A percentile compares a stretch with the other conserved stretches of the same genome.
Conservation (phyloP, 768 basidiomycete genomes). For the Boletus sp. region DNA sequence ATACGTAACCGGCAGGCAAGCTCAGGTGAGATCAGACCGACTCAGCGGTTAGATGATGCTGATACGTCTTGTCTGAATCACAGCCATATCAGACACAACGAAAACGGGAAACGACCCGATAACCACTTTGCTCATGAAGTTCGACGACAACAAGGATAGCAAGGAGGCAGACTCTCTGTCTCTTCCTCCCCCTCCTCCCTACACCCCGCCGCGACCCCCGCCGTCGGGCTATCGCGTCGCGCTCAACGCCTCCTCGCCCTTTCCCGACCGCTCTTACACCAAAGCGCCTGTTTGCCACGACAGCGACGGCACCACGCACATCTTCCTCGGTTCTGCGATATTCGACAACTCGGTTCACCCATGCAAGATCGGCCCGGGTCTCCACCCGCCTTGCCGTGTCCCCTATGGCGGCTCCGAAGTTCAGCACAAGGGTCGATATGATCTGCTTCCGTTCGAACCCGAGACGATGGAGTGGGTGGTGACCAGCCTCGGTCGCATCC, state of each 20-base stretch:
- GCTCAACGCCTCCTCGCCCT: constrained; percentile 37
- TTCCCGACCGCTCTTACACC: constrained; percentile 41
- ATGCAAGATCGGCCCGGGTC: constrained; percentile 72
- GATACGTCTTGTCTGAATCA: too few relatives aligned
- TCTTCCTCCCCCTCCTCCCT: constrained; percentile 20
- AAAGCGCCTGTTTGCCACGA: constrained; percentile 57
- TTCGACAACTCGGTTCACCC: constrained; percentile 70
- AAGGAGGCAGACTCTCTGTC: not conserved
- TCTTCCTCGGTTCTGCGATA: constrained; percentile 75
- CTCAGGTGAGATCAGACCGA: not conserved
- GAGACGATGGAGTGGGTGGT: constrained; percentile 74
- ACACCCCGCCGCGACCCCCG: constrained; percentile 34
- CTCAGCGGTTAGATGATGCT: too few relatives aligned
- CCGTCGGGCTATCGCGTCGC: constrained; percentile 70
- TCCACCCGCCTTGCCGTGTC: constrained; percentile 52
- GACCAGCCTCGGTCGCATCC: constrained; percentile 59
- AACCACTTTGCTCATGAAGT: constrained; percentile 3
- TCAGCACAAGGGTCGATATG: constrained; percentile 64
- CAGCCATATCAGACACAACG: too few relatives aligned
- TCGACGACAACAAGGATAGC: constrained; percentile 7
- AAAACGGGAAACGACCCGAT: not conserved
- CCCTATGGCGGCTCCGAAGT: constrained; percentile 64
- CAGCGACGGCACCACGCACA: constrained; percentile 51
- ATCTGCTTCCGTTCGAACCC: constrained; percentile 68
- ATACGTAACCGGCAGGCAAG: constrained; percentile 8